These are phyloP conservation scores for Clitocybe nebularis DNA, from an alignment of 1,284 basidiomycete species.

Conservation along the genomic window DNA sequence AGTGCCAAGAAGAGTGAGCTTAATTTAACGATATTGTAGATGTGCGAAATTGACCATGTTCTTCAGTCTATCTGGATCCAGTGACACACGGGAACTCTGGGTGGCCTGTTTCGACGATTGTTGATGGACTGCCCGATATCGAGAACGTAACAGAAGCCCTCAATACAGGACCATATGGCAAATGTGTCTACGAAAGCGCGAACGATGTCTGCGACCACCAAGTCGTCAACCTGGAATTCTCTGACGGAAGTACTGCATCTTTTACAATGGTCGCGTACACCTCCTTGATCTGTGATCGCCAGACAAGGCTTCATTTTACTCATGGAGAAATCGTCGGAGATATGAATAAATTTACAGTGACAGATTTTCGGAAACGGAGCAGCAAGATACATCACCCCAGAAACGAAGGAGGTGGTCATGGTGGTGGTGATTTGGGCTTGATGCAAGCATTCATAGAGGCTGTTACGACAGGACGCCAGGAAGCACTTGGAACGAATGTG, in stretches of 20 bases:
- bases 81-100: constrained; percentile 48
- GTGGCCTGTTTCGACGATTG: constrained; percentile 67
- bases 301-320: constrained; percentile 76
- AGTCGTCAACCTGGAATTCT: constrained; percentile 81
- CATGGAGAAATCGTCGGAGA: constrained; percentile 83
- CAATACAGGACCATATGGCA: constrained; percentile 67
- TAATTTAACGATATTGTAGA: constrained; percentile 11
- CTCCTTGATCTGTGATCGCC: constrained; percentile 65
- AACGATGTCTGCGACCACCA: constrained; percentile 85
- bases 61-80: constrained; percentile 67
- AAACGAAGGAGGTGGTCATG: constrained; percentile 66
- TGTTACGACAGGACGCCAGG: constrained; percentile 59
- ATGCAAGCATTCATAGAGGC: constrained; percentile 71
- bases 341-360: constrained; percentile 73
- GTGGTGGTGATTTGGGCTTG: constrained; percentile 77
- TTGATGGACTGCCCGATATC: constrained; percentile 75
- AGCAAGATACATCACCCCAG: constrained; percentile 47
- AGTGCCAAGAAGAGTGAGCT: constrained; percentile 76
- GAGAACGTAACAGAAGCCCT: constrained; percentile 72
- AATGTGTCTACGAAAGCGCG: constrained; percentile 77
- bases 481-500: constrained; percentile 60
- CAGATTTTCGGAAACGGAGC: constrained; percentile 64
- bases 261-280: constrained; percentile 84
- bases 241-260: constrained; percentile 69
- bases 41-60: neutral